phyloP scores from a whole-genome alignment of 2,329 filamentous ascomycete genomes.

The Trichoderma aggressivum region DNA sequence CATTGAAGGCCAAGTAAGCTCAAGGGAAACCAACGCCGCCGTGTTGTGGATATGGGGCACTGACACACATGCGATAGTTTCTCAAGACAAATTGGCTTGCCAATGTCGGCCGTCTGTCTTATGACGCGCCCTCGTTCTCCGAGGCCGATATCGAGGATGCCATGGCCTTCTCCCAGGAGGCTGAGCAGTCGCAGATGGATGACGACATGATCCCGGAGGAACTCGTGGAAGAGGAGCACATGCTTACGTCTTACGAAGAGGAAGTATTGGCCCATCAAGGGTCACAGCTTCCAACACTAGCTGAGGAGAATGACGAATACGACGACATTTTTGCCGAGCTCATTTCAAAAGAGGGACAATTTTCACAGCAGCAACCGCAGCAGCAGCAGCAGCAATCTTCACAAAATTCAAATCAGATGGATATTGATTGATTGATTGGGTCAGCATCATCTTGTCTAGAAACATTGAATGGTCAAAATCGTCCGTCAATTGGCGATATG shows the following conservation, averaged over 20 bases:
- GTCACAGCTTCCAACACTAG: slow-evolving; percentile 37
- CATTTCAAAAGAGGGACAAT: slow-evolving; percentile 31
- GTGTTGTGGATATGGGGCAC: background rate
- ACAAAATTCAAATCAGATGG: slow-evolving; percentile 42
- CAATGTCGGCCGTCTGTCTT: slow-evolving; percentile 32
- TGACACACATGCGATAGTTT: slow-evolving; percentile 27
- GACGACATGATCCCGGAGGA: slow-evolving; percentile 54
- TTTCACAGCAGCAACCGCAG: slow-evolving; percentile 13
- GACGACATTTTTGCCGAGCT: slow-evolving; percentile 56
- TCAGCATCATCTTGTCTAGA: slow-evolving; percentile 20
- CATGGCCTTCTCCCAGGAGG: slow-evolving; percentile 34
- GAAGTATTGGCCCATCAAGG: slow-evolving; percentile 24
- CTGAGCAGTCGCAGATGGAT: slow-evolving; percentile 26
- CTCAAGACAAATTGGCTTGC: slow-evolving; percentile 36
- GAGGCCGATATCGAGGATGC: slow-evolving; percentile 53
- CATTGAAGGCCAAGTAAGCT: slow-evolving; percentile 53
- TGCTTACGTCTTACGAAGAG: slow-evolving; percentile 48
- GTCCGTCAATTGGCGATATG: background rate
- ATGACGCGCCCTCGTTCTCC: slow-evolving; percentile 40
- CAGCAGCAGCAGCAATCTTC: slow-evolving; percentile 11
- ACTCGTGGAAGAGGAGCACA: slow-evolving; percentile 51
- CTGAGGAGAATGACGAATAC: slow-evolving; percentile 54
- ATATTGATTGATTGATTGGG: slow-evolving; percentile 39
- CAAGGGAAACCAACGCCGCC: background rate
- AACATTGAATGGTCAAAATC: background rate